These are phyloP conservation scores for Arthrobotrys pseudoclavata DNA, from an alignment of 2,329 filamentous ascomycete species.

Conservation along the genomic window DNA sequence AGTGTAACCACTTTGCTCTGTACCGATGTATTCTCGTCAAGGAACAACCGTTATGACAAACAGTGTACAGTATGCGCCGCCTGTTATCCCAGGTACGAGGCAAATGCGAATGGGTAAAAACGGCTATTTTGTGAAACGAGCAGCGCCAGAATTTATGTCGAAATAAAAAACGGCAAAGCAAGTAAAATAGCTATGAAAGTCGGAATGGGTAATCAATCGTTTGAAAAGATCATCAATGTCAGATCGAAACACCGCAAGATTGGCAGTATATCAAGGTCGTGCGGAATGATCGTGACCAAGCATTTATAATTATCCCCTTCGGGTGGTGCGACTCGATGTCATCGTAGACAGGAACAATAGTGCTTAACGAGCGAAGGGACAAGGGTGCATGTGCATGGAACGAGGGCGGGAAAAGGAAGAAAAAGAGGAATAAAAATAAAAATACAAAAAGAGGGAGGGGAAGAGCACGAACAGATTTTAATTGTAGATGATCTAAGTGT, in stretches of 20 bases:
- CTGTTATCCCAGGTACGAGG: slow-evolving; percentile 42
- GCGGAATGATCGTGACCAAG: slow-evolving; percentile 52
- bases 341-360: slow-evolving; percentile 28
- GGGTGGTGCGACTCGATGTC: slow-evolving; percentile 56
- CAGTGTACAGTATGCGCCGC: slow-evolving; percentile 27
- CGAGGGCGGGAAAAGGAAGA: slow-evolving; percentile 9
- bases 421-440: slow-evolving; percentile 16
- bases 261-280: slow-evolving; percentile 42
- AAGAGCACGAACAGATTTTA: slow-evolving; percentile 57
- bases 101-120: slow-evolving; percentile 29
- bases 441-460: slow-evolving; percentile 14
- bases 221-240: slow-evolving; percentile 37
- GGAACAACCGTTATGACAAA: slow-evolving; percentile 33
- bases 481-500: slow-evolving; percentile 42
- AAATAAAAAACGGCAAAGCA: slow-evolving; percentile 30
- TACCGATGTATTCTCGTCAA: slow-evolving; percentile 30
- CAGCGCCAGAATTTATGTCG: slow-evolving; percentile 27
- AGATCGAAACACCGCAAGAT: slow-evolving; percentile 35
- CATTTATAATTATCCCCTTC: slow-evolving; percentile 49
- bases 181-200: slow-evolving; percentile 23
- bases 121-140: slow-evolving; percentile 53
- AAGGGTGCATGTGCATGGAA: slow-evolving; percentile 27
- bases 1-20: slow-evolving; percentile 49
- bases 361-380: slow-evolving; percentile 41
- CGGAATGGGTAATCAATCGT: slow-evolving; percentile 19